Base-by-base conservation (phyloP, 805 yeast genomes). In the Cyberlindnera xishuangbannaensis region DNA sequence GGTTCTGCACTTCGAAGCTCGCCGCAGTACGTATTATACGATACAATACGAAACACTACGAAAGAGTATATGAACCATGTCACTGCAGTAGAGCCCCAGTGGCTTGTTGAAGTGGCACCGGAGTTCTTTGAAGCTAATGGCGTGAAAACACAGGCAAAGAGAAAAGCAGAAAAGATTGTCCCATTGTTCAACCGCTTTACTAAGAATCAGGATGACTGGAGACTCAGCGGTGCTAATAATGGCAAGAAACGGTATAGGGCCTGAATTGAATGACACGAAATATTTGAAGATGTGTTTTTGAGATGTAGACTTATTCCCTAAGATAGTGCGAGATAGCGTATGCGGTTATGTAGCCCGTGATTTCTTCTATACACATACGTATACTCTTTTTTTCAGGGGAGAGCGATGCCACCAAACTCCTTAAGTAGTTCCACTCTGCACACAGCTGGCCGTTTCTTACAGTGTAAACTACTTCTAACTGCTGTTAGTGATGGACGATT, bases 41-140 rank as follows among this genome's bases (percentile, higher is more conserved):
- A 87, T 50, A 83, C 87, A 20, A 66, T 87, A 33, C 72, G 87
- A 19, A 66, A 86, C 44, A 90, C 98, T 0, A 73, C 83, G 12
- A 78, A 78, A 51, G 97, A 90, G 65, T 92, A 83, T 51, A 86
- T 90, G 95, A 83, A 92, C 36, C 86, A 86, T 47, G 78, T 82
- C 18, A 82, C 88, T 13, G 71, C 72, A n/a, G 75, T 92, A 22
- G 87, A 86, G 32, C 83, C 95, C 0, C 68, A 67, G 41, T 84
- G 95, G 95, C 62, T 90, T 20, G 60, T 75, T 29, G 73, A 80
- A 56, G 42, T 51, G 29, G 86, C 88, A 7, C 85, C 88, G 4
- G 76, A 73, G 27, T 86, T 79, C 56, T 90, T 81, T 67, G 74
- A 74, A 50, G 69, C 67, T 13, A 70, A 55, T 62, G 33, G 63